A percentile compares a stretch with the other conserved stretches of the same genome.
These are phyloP conservation scores for Boletus fagicola DNA, from an alignment of 768 basidiomycete genomes.

Conservation along the genomic window DNA sequence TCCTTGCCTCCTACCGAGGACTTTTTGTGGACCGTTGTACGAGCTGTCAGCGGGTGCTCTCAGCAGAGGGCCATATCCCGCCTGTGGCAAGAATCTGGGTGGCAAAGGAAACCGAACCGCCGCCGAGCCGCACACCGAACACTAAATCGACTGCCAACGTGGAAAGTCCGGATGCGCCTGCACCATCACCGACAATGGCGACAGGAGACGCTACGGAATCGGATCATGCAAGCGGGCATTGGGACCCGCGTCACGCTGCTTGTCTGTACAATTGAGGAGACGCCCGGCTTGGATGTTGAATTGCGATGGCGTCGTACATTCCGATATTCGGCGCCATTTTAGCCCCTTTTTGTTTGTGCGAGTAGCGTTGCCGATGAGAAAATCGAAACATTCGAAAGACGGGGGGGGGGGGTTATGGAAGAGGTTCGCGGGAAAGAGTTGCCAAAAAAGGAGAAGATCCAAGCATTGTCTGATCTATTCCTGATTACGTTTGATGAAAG, in stretches of 20 bases:
- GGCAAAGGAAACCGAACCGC: conserved; percentile 12
- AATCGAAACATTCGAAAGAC: too few species aligned
- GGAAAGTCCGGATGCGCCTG: background rate
- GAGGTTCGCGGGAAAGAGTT: background rate
- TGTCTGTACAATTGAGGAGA: conserved; percentile 33
- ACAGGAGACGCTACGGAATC: background rate
- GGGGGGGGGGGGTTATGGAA: background rate
- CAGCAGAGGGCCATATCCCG: conserved; percentile 68
- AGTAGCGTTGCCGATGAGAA: too few species aligned
- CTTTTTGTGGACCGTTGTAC: conserved; percentile 63
- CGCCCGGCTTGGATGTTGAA: too few species aligned
- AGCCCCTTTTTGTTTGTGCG: too few species aligned
- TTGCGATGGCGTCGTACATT: too few species aligned
- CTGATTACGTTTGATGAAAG: conserved; percentile 18
- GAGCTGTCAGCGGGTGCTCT: conserved; percentile 63
- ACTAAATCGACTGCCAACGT: too few species aligned
- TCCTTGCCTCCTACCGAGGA: conserved; percentile 55
- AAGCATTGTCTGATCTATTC: background rate
- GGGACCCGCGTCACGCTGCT: conserved; percentile 53
- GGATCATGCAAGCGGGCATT: conserved; percentile 34
- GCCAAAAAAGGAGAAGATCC: background rate
- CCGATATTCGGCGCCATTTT: too few species aligned
- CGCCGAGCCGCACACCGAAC: too few species aligned
- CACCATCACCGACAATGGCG: background rate
- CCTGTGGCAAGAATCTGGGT: conserved; percentile 63